These are phyloP conservation scores for Zopfia rhizophila DNA, from an alignment of 2,329 filamentous ascomycete genomes.

Conservation along the genomic window DNA sequence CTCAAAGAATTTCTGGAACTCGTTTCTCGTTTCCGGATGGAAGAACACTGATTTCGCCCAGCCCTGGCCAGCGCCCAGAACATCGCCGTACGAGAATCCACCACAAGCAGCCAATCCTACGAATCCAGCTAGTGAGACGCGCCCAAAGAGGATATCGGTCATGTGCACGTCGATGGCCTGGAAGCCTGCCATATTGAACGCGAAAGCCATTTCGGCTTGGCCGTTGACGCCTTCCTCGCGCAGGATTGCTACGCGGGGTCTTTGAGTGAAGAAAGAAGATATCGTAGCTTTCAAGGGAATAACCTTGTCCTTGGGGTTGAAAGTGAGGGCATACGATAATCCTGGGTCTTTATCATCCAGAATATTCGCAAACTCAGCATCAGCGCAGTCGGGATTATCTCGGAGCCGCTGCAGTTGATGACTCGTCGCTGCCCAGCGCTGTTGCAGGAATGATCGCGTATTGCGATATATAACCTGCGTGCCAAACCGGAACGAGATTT, in stretches of 20 bases:
- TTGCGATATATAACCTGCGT: constrained; percentile 75
- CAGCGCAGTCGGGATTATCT: constrained; percentile 88
- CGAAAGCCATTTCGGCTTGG: constrained; percentile 97
- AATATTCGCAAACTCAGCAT: constrained; percentile 82
- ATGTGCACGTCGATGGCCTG: constrained; percentile 94
- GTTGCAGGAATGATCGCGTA: constrained; percentile 78
- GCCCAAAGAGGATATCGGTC: constrained; percentile 85
- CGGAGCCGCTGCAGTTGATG: constrained; percentile 90
- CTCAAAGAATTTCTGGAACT: constrained; percentile 87
- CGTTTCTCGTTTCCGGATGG: constrained; percentile 77
- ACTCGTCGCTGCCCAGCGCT: constrained; percentile 89
- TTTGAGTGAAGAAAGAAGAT: constrained; percentile 68
- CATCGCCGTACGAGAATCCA: constrained; percentile 94
- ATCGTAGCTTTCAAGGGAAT: constrained; percentile 74
- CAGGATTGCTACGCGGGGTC: constrained; percentile 87
- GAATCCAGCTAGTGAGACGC: constrained; percentile 83
- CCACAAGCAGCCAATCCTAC: constrained; percentile 93
- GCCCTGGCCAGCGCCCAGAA: constrained; percentile 92
- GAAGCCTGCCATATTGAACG: constrained; percentile 91
- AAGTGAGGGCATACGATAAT: constrained; percentile 84
- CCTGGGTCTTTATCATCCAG: constrained; percentile 81
- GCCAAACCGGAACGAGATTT: constrained; percentile 78
- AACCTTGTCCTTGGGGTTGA: constrained; percentile 79
- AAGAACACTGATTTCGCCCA: constrained; percentile 95
- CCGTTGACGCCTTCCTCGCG: constrained; percentile 96